These are phyloP conservation scores for Rhynchospora tenuis DNA, from an alignment of 176 grass and related monocot species.

Conservation along the genomic window DNA sequence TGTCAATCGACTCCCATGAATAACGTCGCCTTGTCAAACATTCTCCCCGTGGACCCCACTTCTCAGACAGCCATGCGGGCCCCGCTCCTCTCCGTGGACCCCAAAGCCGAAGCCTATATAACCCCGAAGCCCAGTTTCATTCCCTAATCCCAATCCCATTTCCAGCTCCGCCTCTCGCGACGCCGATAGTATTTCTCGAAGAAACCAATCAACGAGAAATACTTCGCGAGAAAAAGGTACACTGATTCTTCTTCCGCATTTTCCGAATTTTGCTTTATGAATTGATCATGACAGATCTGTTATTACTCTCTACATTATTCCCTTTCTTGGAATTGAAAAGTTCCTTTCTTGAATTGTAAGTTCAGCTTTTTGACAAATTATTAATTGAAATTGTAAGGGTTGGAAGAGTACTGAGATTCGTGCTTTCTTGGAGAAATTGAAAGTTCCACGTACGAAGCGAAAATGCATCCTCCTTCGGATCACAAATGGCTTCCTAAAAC, in stretches of 20 bases:
- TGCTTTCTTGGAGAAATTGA: slow-evolving; percentile 17
- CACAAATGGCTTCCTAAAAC: neutral
- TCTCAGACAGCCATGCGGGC: neutral
- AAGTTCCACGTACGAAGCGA: neutral
- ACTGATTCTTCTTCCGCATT: neutral
- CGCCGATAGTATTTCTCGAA: neutral
- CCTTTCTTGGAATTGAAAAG: neutral
- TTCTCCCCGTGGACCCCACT: neutral
- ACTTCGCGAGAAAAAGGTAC: neutral
- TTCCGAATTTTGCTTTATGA: neutral
- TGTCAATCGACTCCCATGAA: no score
- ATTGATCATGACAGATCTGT: neutral
- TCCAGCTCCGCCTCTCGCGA: neutral
- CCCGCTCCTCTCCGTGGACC: neutral
- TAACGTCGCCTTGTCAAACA: neutral
- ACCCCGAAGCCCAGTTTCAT: neutral
- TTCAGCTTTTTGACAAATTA: neutral
- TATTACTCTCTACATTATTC: neutral
- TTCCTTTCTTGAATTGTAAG: neutral
- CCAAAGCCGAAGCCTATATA: slow-evolving; percentile 10
- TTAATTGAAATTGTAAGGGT: neutral
- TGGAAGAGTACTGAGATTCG: neutral
- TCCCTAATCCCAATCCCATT: neutral
- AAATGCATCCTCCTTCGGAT: slow-evolving; percentile 15
- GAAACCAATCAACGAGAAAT: neutral